Conservation (phyloP, 2,329 filamentous ascomycete genomes). For the Hypoxylon sp. region DNA sequence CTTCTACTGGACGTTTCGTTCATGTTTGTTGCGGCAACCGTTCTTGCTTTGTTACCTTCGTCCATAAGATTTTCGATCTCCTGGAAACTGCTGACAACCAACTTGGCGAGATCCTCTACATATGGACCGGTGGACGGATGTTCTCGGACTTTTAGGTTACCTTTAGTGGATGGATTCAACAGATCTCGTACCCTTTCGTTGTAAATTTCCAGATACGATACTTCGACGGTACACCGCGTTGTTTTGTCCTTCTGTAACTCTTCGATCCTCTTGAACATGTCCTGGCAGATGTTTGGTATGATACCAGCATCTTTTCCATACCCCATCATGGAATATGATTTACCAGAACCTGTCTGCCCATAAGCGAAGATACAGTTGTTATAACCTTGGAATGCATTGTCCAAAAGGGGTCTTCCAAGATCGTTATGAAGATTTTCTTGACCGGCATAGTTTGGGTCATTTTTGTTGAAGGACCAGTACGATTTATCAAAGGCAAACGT, state of each 20-base stretch:
- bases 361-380: conserved; percentile 99
- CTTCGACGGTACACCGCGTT: conserved; percentile 91
- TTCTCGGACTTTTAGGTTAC: conserved; percentile 96
- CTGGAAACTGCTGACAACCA: conserved; percentile 91
- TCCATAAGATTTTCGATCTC: conserved; percentile 99
- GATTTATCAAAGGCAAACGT: conserved; percentile 96
- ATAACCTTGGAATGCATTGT: conserved; percentile 98
- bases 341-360: conserved; percentile 97
- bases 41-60: conserved; percentile 98
- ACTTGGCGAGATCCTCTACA: conserved; percentile 95
- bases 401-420: conserved; percentile 88
- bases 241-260: conserved; percentile 79
- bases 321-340: conserved; percentile 99
- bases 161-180: conserved; percentile 94
- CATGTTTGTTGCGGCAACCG: conserved; percentile 99
- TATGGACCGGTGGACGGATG: conserved; percentile 98
- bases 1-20: conserved; percentile 99
- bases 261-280: conserved; percentile 93
- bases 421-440: conserved; percentile 92
- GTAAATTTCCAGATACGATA: conserved; percentile 99
- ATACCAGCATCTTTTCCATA: conserved; percentile 97
- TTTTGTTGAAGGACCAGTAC: conserved; percentile 96
- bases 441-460: conserved; percentile 85
- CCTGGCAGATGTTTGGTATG: conserved; percentile 95
- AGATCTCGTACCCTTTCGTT: conserved; percentile 97